Percentiles rank a stretch among this genome's conserved stretches.
Conservation (phyloP, 2,329 filamentous ascomycete species). For the Hirsutella rhossiliensis region DNA sequence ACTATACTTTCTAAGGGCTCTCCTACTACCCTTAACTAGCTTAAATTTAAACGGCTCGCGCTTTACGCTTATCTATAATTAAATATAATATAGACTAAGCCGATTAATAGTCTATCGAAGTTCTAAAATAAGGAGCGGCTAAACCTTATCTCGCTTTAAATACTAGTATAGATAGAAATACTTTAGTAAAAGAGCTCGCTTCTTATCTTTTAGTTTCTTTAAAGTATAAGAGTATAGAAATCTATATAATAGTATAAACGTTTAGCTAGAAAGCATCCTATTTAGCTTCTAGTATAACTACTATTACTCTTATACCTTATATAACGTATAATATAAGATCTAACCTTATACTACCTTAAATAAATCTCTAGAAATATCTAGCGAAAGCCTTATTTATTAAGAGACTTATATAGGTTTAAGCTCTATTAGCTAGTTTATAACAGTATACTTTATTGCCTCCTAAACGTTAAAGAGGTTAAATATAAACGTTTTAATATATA, state of each 20-base stretch:
- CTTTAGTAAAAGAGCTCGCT: conserved; percentile 3
- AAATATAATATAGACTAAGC: not conserved
- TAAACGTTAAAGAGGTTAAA: too few species aligned
- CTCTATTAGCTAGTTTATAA: conserved; percentile 9
- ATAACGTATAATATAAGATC: conserved; percentile 8
- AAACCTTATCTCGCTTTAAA: conserved; percentile 2
- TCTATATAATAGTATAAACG: too few species aligned
- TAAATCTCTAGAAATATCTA: conserved; percentile 5
- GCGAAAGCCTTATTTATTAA: conserved; percentile 5
- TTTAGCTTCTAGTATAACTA: conserved; percentile 1
- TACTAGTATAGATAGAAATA: conserved; percentile 8
- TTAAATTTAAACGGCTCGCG: conserved; percentile 6
- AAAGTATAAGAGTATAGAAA: too few species aligned
- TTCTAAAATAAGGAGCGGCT: conserved; percentile 4
- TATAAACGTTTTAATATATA: too few species aligned
- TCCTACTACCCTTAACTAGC: conserved; percentile 2
- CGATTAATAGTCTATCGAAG: not conserved
- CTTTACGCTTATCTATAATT: conserved; percentile 4
- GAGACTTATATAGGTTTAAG: conserved; percentile 4
- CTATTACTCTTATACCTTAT: conserved; percentile 7
- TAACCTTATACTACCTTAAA: too few species aligned
- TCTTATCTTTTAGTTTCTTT: too few species aligned
- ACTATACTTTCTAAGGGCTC: conserved; percentile 4
- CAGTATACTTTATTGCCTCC: not conserved
- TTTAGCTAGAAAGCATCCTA: too few species aligned